Evolutionary conservation across 352 stramenopile genomes (phyloP).

Genomic region (Phytopythium oedochilum): DNA sequence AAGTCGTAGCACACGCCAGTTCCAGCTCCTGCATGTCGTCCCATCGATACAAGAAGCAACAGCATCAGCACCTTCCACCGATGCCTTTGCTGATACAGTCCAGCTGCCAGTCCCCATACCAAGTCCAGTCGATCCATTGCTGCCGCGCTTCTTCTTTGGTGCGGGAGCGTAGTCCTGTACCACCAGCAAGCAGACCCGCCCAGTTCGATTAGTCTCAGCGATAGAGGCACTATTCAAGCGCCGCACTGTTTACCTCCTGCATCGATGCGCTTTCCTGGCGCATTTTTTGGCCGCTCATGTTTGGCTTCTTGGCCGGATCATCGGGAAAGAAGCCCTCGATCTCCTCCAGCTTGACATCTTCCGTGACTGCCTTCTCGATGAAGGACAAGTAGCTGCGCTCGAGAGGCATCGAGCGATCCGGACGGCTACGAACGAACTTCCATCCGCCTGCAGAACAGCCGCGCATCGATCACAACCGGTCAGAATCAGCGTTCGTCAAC

Average conservation of each 20-base stretch:
- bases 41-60: neutral
- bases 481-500: too few species aligned
- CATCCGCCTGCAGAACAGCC: slow-evolving; percentile 45
- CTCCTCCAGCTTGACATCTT: slow-evolving; percentile 80
- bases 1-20: slow-evolving; percentile 88
- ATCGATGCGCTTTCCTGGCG: slow-evolving; percentile 25
- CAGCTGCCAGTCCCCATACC: neutral
- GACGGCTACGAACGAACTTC: slow-evolving; percentile 63
- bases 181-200: neutral
- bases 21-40: slow-evolving; percentile 25
- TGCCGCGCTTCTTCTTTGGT: slow-evolving; percentile 66
- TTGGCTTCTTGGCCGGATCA: slow-evolving; percentile 52
- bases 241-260: slow-evolving; percentile 31
- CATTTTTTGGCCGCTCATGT: slow-evolving; percentile 24
- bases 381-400: slow-evolving; percentile 51
- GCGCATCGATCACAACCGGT: neutral
- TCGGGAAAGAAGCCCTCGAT: slow-evolving; percentile 77
- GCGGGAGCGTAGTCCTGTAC: slow-evolving; percentile 45
- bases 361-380: slow-evolving; percentile 66
- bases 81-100: neutral
- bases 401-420: slow-evolving; percentile 59
- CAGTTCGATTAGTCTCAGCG: neutral
- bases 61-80: neutral
- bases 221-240: neutral
- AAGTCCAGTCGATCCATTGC: slow-evolving; percentile 14